Evolutionary conservation across 2,329 filamentous ascomycete genomes (phyloP), one percentile per base, ranked within the genome.

Genomic region (Penicillium sp.): DNA sequence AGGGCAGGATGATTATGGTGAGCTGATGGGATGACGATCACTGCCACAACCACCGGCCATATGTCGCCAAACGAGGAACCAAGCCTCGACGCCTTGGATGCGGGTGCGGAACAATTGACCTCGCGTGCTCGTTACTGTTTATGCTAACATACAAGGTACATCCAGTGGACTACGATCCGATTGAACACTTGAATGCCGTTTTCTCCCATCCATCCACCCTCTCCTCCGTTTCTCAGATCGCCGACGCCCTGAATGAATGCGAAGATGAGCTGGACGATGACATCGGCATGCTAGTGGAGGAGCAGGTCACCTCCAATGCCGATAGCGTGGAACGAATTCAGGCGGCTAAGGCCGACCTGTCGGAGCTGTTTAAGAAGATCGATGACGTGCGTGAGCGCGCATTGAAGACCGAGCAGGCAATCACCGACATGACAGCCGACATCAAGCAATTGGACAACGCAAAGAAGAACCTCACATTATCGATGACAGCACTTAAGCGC

Each of bases 341-440:
- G 78, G 86, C 89, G 50, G 93, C 94, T 45, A 93, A 97, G 78
- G 84, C 86, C 56, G 94, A 97, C 78, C 86, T 99, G 62, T 89
- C 89, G 19, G 88, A 89, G 66, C 86, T 99, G 40, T 97, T 99
- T 81, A 86, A 87, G 69, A 96, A 95, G 78, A 97, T 99, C 74
- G 93, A 97, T 75, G 90, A 88, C 64, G 93, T 99, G 55, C 90
- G 93, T 55, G 88, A 89, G 68, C 87, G 93, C 52, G 94, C 94
- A 38, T 85, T 95, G 67, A 87, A 93, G 80, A 97, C 94, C 21
- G 94, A 99, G 77, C 89, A 92, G 73, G 89, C 93, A 65, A 99
- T 99, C 72, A 97, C 93, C 47, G 92, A 92, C 66, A 99, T 99
- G 94, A 99, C 94, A 60, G 92, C 94, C 58, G 94, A 99, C 71